Evolutionary conservation across 2,329 filamentous ascomycete genomes (phyloP).

Genomic region (Zalaria sp.): DNA sequence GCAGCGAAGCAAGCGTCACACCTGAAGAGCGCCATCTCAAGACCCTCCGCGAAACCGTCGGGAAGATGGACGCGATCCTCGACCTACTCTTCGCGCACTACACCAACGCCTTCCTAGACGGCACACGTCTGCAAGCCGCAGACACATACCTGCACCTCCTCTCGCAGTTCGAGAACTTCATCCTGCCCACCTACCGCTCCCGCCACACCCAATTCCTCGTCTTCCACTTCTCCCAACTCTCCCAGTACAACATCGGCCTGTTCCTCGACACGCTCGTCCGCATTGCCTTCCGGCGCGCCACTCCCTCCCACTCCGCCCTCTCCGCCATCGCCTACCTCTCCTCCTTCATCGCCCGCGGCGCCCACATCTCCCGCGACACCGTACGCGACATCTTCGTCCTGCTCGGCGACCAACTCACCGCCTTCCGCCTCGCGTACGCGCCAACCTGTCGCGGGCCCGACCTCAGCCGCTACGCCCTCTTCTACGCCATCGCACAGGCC

Average conservation of each 20-base stretch:
- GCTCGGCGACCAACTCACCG: conserved; percentile 63
- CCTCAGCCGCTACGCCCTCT: conserved; percentile 65
- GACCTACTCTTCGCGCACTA: conserved; percentile 81
- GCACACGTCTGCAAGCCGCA: conserved; percentile 53
- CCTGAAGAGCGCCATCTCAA: conserved; percentile 49
- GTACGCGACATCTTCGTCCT: conserved; percentile 74
- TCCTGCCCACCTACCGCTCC: conserved; percentile 81
- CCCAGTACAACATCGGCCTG: conserved; percentile 61
- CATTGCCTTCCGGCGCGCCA: conserved; percentile 59
- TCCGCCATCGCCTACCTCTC: conserved; percentile 84
- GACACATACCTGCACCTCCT: conserved; percentile 67
- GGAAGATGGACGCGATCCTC: conserved; percentile 83
- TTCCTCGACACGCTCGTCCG: conserved; percentile 84
- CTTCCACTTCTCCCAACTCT: conserved; percentile 85
- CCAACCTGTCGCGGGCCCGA: conserved; percentile 69
- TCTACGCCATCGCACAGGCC: conserved; percentile 81
- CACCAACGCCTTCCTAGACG: conserved; percentile 54
- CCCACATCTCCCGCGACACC: conserved; percentile 59
- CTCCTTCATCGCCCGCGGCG: conserved; percentile 84
- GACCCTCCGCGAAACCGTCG: conserved; percentile 64
- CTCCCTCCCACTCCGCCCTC: conserved; percentile 69
- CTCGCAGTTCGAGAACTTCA: conserved; percentile 72
- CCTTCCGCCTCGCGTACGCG: conserved; percentile 60
- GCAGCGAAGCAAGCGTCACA: conserved; percentile 42
- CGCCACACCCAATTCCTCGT: conserved; percentile 90